These are phyloP conservation scores for Rhodotorula glutinis DNA, from an alignment of 1,284 basidiomycete genomes.

Conservation along the genomic window DNA sequence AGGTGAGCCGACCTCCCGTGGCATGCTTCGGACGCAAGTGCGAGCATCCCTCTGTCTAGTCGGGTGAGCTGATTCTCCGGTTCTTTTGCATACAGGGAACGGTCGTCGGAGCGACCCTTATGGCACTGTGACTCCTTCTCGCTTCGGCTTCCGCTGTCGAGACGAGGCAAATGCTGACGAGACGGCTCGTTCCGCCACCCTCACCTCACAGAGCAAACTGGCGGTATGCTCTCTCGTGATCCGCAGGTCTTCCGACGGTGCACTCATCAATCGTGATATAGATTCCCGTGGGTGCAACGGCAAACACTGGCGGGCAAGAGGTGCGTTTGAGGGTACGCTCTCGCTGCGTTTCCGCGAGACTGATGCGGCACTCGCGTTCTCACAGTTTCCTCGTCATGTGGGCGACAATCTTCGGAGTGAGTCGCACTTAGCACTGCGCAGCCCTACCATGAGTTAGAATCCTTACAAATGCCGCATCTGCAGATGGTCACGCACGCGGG, in stretches of 20 bases:
- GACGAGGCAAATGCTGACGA: no score
- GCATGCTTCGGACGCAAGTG: neutral
- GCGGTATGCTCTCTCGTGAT: neutral
- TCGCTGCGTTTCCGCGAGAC: neutral
- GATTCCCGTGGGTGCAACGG: slow-evolving; percentile 23
- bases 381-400: slow-evolving; percentile 17
- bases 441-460: neutral
- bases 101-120: slow-evolving; percentile 12
- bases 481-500: slow-evolving; percentile 27
- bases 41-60: no score
- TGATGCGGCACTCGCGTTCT: no score
- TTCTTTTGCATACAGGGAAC: slow-evolving; percentile 5
- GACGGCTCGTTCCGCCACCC: neutral
- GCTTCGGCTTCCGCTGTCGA: no score
- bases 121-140: slow-evolving; percentile 13
- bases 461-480: neutral
- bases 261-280: neutral
- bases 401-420: slow-evolving; percentile 23
- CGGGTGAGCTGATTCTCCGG: neutral
- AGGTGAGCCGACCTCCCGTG: neutral
- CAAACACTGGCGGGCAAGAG: slow-evolving; percentile 31
- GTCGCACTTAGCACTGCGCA: neutral
- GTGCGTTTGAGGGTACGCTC: neutral
- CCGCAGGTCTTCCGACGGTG: no score
- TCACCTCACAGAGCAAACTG: slow-evolving; percentile 17